phyloP scores from a whole-genome alignment of 2,329 filamentous ascomycete genomes.

The Hypomyces rosellus region DNA sequence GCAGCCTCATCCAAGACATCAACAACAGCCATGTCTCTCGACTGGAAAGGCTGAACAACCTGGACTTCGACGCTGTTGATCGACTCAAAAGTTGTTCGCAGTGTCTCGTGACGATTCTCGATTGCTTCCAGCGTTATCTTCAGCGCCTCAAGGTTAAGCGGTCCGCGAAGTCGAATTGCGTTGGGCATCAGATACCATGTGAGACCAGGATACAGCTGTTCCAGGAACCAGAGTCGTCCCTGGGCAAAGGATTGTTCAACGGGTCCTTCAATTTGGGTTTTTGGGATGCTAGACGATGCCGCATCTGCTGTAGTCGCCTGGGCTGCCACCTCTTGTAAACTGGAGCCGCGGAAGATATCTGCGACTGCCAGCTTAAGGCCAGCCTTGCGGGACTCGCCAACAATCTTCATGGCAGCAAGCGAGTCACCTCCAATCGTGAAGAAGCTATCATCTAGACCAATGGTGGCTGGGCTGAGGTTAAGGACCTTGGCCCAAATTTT shows the following conservation, averaged over 20 bases:
- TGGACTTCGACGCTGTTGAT: conserved; percentile 10
- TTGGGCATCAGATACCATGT: conserved; percentile 16
- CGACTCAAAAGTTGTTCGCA: conserved; percentile 15
- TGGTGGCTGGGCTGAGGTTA: not conserved
- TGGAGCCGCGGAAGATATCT: too few relatives aligned
- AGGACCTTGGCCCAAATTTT: not conserved
- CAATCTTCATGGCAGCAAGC: too few relatives aligned
- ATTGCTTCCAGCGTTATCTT: conserved; percentile 10
- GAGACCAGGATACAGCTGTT: conserved; percentile 14
- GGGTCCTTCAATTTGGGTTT: conserved; percentile 10
- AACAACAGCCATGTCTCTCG: not conserved
- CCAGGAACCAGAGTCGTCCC: conserved; percentile 18
- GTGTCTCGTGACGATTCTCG: conserved; percentile 16
- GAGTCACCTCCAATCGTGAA: too few relatives aligned
- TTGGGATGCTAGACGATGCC: too few relatives aligned
- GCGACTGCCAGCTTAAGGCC: too few relatives aligned
- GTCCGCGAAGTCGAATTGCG: conserved; percentile 11
- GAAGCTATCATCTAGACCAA: too few relatives aligned
- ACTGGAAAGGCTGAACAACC: conserved; percentile 3
- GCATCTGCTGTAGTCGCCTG: too few relatives aligned
- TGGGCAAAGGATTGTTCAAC: conserved; percentile 19
- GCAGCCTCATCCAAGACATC: not conserved
- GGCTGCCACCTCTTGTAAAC: too few relatives aligned
- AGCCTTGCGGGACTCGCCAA: too few relatives aligned
- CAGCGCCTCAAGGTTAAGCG: conserved; percentile 12